Conservation (phyloP, 257 asterid species). For the Ehretia macrophylla region DNA sequence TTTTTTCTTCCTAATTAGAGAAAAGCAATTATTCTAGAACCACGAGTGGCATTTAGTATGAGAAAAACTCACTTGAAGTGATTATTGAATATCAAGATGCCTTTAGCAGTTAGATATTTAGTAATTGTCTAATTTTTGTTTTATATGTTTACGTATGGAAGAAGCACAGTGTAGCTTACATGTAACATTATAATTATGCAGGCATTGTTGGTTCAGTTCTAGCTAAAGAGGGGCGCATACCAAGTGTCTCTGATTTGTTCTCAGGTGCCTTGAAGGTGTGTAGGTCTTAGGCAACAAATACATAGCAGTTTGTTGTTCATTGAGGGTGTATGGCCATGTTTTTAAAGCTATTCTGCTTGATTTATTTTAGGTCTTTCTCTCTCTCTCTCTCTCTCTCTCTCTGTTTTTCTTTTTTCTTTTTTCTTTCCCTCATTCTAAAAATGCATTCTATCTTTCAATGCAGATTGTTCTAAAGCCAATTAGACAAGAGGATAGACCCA, state of each 20-base stretch:
- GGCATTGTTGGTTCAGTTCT: slow-evolving; percentile 82
- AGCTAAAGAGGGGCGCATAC: slow-evolving; percentile 66
- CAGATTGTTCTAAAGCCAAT: slow-evolving; percentile 57
- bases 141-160: too few relatives aligned
- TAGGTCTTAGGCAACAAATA: slow-evolving; percentile 5
- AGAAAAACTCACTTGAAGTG: too few relatives aligned
- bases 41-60: too few relatives aligned
- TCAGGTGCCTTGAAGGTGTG: slow-evolving; percentile 80
- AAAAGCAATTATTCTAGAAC: too few relatives aligned
- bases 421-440: not conserved
- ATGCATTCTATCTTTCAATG: slow-evolving; percentile 13
- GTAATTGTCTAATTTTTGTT: too few relatives aligned
- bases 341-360: not conserved
- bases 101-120: too few relatives aligned
- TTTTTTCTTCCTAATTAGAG: too few relatives aligned
- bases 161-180: not conserved
- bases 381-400: too few relatives aligned
- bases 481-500: slow-evolving; percentile 48
- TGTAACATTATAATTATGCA: slow-evolving; percentile 23
- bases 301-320: not conserved
- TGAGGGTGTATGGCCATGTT: not conserved
- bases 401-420: not conserved
- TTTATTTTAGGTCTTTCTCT: too few relatives aligned
- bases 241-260: slow-evolving; percentile 49
- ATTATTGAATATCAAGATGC: too few relatives aligned